These are phyloP conservation scores for Pseudopediastrum boryanum DNA, from an alignment of 139 green algal species.

Conservation along the genomic window DNA sequence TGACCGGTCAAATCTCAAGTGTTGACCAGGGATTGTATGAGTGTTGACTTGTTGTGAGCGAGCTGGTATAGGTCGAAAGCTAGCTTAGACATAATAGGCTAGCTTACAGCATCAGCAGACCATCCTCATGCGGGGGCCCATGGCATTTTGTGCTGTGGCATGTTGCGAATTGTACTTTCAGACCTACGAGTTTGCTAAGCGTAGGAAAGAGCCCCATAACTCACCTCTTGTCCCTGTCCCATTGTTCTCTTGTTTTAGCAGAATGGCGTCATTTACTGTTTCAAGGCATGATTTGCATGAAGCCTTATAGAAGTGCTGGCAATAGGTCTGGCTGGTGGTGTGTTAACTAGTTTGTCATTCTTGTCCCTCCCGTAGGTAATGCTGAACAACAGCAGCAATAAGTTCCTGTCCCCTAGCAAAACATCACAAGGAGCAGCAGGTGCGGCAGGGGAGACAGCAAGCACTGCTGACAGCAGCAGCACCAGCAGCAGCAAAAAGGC, in stretches of 20 bases:
- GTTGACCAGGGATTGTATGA: neutral
- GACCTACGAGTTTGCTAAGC: no score
- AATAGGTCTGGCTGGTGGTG: no score
- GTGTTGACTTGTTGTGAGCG: neutral
- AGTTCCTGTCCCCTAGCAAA: slow-evolving; percentile 5
- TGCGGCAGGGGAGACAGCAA: neutral
- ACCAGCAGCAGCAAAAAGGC: slow-evolving; percentile 3
- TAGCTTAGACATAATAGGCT: neutral
- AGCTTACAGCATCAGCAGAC: neutral
- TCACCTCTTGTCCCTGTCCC: neutral
- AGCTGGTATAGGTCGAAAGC: neutral
- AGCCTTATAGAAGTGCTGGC: no score
- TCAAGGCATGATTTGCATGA: no score
- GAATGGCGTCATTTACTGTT: neutral
- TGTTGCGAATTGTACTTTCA: slow-evolving; percentile 1
- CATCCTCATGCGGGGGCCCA: neutral
- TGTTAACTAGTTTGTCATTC: neutral
- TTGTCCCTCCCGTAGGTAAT: neutral
- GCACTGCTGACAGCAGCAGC: neutral
- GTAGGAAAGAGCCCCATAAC: neutral
- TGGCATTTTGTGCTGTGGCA: neutral
- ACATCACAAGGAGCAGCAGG: slow-evolving; percentile 13
- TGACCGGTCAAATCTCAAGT: neutral
- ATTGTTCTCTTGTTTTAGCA: neutral
- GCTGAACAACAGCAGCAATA: slow-evolving; percentile 13